Percentiles rank a stretch among this genome's conserved stretches.
These are phyloP conservation scores for Podospora sp. DNA, from an alignment of 495 filamentous ascomycete genomes.

Conservation along the genomic window DNA sequence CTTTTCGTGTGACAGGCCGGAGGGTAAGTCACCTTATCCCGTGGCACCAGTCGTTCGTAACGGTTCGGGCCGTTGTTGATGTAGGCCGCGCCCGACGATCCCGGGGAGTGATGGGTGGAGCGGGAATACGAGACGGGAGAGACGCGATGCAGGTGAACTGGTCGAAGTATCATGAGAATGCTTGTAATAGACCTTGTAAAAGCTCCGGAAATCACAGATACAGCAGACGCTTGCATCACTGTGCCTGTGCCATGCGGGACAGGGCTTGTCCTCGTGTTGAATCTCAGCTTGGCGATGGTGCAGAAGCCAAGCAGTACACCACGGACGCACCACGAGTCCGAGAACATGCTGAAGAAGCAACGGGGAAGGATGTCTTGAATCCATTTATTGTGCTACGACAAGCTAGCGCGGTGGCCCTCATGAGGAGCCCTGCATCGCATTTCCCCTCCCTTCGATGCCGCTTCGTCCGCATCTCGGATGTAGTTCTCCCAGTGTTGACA, in stretches of 20 bases:
- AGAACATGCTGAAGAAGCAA: background rate
- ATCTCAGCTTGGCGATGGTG: no score
- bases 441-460: background rate
- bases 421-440: background rate
- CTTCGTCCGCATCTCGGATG: slow-evolving; percentile 10
- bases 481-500: slow-evolving; percentile 28
- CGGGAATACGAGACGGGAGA: background rate
- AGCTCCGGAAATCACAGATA: background rate
- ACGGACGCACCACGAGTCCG: background rate
- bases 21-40: background rate
- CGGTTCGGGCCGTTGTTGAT: background rate
- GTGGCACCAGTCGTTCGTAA: background rate
- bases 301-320: no score
- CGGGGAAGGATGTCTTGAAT: background rate
- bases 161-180: background rate
- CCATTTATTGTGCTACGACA: background rate
- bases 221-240: background rate
- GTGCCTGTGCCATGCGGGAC: no score
- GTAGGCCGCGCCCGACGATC: background rate
- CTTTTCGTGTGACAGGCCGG: background rate
- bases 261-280: no score
- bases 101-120: background rate
- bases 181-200: background rate
- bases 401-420: background rate
- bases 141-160: background rate